These are phyloP conservation scores for Leucaena leucocephala DNA, from an alignment of 306 rosid species.

Conservation along the genomic window DNA sequence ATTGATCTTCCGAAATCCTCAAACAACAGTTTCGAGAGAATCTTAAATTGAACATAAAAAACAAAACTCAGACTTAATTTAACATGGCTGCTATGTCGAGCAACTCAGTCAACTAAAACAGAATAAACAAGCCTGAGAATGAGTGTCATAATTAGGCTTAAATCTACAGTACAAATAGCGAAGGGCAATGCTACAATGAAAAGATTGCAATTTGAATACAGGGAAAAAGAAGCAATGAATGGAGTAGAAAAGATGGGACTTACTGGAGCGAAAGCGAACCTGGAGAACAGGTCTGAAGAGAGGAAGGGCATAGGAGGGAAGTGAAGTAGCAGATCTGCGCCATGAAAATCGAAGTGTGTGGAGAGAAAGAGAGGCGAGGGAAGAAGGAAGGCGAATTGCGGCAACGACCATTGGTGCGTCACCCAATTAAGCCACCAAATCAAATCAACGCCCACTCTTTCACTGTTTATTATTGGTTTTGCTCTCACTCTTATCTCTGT, in stretches of 20 bases:
- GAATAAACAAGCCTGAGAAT: background rate
- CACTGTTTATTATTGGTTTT: background rate
- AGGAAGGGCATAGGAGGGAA: constrained; percentile 43
- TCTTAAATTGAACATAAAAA: background rate
- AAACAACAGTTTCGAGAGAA: background rate
- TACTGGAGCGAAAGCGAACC: constrained; percentile 53
- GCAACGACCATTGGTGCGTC: constrained; percentile 46
- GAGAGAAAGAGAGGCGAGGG: constrained; percentile 43
- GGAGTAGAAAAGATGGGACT: background rate
- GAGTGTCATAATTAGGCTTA: background rate
- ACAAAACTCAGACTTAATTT: background rate
- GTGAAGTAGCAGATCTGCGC: constrained; percentile 40
- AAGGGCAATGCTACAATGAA: background rate
- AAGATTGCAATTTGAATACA: background rate
- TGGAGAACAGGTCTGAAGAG: constrained; percentile 44
- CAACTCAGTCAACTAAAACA: background rate
- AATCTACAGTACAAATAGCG: background rate
- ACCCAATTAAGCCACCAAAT: background rate
- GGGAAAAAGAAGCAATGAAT: background rate
- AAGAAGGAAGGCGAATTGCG: constrained; percentile 60
- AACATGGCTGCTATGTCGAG: background rate
- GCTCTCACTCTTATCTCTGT: too few relatives aligned
- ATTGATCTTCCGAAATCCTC: background rate
- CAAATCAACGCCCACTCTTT: background rate
- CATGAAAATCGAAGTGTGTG: constrained; percentile 43